phyloP scores from a whole-genome alignment of 768 basidiomycete species.

The Leccinum imitatum region DNA sequence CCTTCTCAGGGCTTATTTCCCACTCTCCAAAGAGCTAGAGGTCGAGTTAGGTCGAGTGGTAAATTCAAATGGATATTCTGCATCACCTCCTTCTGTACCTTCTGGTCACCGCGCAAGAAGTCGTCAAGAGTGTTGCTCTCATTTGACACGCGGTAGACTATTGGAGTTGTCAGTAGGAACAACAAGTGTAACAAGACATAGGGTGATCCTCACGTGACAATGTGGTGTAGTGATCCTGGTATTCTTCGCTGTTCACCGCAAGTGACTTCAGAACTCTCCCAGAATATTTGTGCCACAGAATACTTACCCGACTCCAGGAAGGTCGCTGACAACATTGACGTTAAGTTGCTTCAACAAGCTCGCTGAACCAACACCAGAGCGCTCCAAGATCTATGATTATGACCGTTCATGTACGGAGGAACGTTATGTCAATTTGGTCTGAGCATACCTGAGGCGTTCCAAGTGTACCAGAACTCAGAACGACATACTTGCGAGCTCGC shows the following conservation, averaged over 20 bases:
- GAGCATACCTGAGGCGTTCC: slow-evolving; percentile 54
- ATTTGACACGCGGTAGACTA: slow-evolving; percentile 67
- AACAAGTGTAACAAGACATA: neutral
- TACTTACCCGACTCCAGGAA: slow-evolving; percentile 66
- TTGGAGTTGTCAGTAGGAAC: neutral
- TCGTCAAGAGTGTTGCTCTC: slow-evolving; percentile 63
- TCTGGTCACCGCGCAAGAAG: slow-evolving; percentile 67
- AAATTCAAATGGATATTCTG: neutral
- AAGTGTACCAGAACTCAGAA: slow-evolving; percentile 63
- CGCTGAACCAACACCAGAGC: slow-evolving; percentile 64
- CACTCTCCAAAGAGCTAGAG: slow-evolving; percentile 56
- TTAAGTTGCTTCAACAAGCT: slow-evolving; percentile 54
- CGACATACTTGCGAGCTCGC: slow-evolving; percentile 64
- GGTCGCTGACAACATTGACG: slow-evolving; percentile 63
- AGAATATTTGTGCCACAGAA: neutral
- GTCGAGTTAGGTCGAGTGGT: neutral
- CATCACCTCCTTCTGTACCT: slow-evolving; percentile 52
- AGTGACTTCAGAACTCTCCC: slow-evolving; percentile 2
- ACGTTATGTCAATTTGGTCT: neutral
- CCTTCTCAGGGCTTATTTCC: slow-evolving; percentile 67
- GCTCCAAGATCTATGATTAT: slow-evolving; percentile 55
- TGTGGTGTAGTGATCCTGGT: slow-evolving; percentile 75
- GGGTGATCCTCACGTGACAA: slow-evolving; percentile 46
- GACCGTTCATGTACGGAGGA: neutral
- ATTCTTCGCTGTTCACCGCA: slow-evolving; percentile 50